Percentiles rank a stretch among this genome's conserved stretches.
Conservation (phyloP, 805 yeast genomes). For the Saturnispora diversa region DNA sequence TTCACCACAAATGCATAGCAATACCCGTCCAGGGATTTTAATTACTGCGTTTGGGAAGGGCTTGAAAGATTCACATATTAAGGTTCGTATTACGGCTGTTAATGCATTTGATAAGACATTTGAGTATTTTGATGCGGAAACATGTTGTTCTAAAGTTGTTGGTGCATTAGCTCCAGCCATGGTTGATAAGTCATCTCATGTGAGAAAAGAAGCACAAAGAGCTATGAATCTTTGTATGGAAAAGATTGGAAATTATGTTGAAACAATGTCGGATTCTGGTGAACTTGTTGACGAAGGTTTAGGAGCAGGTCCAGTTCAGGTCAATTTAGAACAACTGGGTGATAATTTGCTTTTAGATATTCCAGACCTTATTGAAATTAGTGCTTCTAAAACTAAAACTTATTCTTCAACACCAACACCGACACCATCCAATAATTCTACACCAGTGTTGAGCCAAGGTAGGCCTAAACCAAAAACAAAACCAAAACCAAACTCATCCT, state of each 20-base stretch:
- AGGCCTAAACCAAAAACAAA: neutral
- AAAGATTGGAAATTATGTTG: constrained; percentile 41
- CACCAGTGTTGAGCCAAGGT: neutral
- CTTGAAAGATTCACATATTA: constrained; percentile 67
- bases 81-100: constrained; percentile 68
- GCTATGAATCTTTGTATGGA: constrained; percentile 56
- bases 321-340: neutral
- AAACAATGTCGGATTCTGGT: constrained; percentile 5
- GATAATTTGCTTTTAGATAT: constrained; percentile 4
- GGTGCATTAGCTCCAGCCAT: constrained; percentile 81
- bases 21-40: constrained; percentile 61
- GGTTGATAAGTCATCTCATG: constrained; percentile 62
- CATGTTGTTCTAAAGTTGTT: constrained; percentile 70
- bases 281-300: constrained; percentile 1
- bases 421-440: neutral
- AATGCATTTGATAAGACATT: constrained; percentile 60
- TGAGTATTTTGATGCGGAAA: constrained; percentile 61
- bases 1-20: constrained; percentile 46
- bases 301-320: neutral
- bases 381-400: constrained; percentile 2
- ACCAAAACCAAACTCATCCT: constrained; percentile 1
- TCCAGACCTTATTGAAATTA: constrained; percentile 4
- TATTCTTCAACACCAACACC: constrained; percentile 10
- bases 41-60: constrained; percentile 84
- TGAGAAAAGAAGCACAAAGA: constrained; percentile 63